Base-by-base conservation (phyloP, 345 rosid species). In the Salix purpurea region DNA sequence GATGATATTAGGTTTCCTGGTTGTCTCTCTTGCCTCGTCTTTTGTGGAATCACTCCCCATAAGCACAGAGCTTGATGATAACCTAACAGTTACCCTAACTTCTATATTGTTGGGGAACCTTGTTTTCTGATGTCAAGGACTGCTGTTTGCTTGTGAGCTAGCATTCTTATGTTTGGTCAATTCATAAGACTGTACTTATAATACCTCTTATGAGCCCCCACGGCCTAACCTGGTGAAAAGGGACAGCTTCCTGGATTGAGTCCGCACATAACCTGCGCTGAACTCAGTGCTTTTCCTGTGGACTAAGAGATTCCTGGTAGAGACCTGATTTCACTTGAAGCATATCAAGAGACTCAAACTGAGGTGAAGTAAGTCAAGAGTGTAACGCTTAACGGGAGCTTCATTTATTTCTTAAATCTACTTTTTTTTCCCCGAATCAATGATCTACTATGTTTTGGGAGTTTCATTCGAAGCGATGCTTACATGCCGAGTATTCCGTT, bases 41-140 rank as follows among this genome's bases (percentile, higher is more conserved):
- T 0, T 95, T 60, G 93, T 91, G 42, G 99, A 95, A 84, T 95
- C 99, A 71, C 91, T 89, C 26, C 97, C 98, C 19, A 84, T 93
- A 46, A 89, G 98, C 80, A 86, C 94, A 5, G 78, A 68, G 75
- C 89, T 95, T 61, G 99, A 95, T 69, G 99, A 95, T 86, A 95
- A 95, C 81, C 98, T 95, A 69, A 95, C 97, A 4, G 84, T 91
- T 54, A 84, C 98, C 44, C 40, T 95, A 61, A 77, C 98, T 64
- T 90, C 91, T 71, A 69, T 91, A 10, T 70, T 90, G 44, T 46
- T 91, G 16, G 99, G 98, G 60, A 78, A 75, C 83, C 82, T 90
- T 77, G 84, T 95, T 23, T 76, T 82, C 74, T 78, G 75, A 82
- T 64, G 15, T 46, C 61, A 4, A 54, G 60, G 64, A 50, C 12